phyloP scores from a whole-genome alignment of 192 early-diverging fungal genomes.

The Coemansia sp. region DNA sequence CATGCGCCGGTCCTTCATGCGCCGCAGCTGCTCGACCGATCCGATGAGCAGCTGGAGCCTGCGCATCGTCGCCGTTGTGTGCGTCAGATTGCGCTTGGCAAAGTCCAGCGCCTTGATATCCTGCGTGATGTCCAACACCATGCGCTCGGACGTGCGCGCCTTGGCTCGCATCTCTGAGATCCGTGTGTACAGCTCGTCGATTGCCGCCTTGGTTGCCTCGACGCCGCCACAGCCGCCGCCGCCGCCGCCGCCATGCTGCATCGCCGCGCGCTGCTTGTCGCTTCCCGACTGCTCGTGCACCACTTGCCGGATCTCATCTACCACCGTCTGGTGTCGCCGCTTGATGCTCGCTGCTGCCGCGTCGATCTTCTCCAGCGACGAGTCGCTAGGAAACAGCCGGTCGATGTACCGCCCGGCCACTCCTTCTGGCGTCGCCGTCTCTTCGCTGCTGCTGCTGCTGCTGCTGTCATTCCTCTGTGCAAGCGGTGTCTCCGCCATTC shows the following conservation, averaged over 20 bases:
- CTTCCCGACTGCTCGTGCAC: slow-evolving; percentile 70
- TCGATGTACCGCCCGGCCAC: slow-evolving; percentile 80
- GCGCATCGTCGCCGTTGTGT: slow-evolving; percentile 78
- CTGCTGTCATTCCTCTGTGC: slow-evolving; percentile 6
- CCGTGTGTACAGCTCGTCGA: slow-evolving; percentile 68
- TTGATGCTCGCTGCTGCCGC: slow-evolving; percentile 64
- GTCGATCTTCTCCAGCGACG: slow-evolving; percentile 59
- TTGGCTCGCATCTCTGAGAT: slow-evolving; percentile 86
- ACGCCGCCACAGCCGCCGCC: slow-evolving; percentile 69
- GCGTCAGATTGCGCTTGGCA: slow-evolving; percentile 89
- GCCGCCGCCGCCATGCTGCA: slow-evolving; percentile 14
- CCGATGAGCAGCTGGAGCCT: slow-evolving; percentile 87
- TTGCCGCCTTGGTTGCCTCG: slow-evolving; percentile 71
- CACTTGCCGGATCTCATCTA: slow-evolving; percentile 68
- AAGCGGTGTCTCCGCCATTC: background rate
- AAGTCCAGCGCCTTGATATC: slow-evolving; percentile 95
- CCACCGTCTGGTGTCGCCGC: slow-evolving; percentile 61
- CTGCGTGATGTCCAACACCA: slow-evolving; percentile 93
- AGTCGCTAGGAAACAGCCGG: slow-evolving; percentile 71
- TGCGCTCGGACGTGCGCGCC: slow-evolving; percentile 80
- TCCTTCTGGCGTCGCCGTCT: slow-evolving; percentile 37
- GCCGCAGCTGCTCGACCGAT: slow-evolving; percentile 73
- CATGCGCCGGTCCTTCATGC: slow-evolving; percentile 64
- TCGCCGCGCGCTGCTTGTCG: slow-evolving; percentile 51
- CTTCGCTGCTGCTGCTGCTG: slow-evolving; percentile 2